Evolutionary conservation across 2,329 filamentous ascomycete genomes (phyloP).

Genomic region (Dryadomyces quercus-mongolicae): DNA sequence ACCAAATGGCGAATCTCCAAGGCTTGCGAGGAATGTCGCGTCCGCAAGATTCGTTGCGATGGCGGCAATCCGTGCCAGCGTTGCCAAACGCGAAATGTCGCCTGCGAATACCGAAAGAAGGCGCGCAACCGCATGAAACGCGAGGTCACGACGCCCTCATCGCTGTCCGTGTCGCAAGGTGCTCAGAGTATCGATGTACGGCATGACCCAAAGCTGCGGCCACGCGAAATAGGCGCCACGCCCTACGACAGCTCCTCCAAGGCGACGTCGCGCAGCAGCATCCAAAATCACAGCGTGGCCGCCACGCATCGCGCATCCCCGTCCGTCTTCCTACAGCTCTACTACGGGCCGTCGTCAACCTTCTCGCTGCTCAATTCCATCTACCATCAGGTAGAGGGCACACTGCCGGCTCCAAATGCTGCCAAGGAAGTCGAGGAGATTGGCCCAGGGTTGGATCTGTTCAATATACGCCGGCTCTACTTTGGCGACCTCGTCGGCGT

Average conservation of each 20-base stretch:
- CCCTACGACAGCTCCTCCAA: not conserved
- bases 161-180: not conserved
- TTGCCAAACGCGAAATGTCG: slow-evolving; percentile 7
- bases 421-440: slow-evolving; percentile 10
- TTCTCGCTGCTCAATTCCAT: slow-evolving; percentile 11
- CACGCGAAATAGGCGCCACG: not conserved
- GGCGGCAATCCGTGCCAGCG: slow-evolving; percentile 10
- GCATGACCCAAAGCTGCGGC: not conserved
- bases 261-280: not conserved
- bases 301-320: slow-evolving; percentile 11
- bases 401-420: not conserved
- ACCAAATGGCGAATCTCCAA: slow-evolving; percentile 11
- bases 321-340: slow-evolving; percentile 10
- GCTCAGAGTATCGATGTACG: not conserved
- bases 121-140: slow-evolving; percentile 11
- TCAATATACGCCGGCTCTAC: slow-evolving; percentile 11
- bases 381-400: slow-evolving; percentile 10
- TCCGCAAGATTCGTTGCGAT: slow-evolving; percentile 12
- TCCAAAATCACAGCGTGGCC: slow-evolving; percentile 9
- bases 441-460: slow-evolving; percentile 11
- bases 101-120: slow-evolving; percentile 11
- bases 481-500: slow-evolving; percentile 11
- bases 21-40: slow-evolving; percentile 12
- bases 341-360: slow-evolving; percentile 12
- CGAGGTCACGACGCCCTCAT: not conserved